Base-by-base conservation (phyloP, 495 filamentous ascomycete genomes). In the Entonaema liquescens region DNA sequence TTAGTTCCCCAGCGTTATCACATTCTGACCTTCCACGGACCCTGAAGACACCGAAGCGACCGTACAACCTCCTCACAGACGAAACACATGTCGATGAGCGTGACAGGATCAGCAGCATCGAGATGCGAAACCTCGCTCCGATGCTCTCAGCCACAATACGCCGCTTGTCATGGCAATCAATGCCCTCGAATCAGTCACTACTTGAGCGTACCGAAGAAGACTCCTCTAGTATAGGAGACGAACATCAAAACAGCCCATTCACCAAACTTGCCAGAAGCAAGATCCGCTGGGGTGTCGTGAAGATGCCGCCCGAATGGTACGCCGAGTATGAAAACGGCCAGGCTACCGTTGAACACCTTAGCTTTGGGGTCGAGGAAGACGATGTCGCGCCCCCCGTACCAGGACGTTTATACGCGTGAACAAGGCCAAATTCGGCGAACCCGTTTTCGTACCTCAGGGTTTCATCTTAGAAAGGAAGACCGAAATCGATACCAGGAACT, bases 321-420 rank as follows among this genome's bases (percentile, higher is more conserved):
- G 36, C 56, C 8, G 57, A 70, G 38, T 54, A 70, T 15, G 53
- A 63, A 6, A 38, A 59, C 31, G 65, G 57, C 13, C 49, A 62
- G 13, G 66, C 53, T 2, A 13, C 26, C 12, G 60, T 63, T 12
- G 66, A 42, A 26, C 66, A 66, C 38, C 66, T 70, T 28, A 54
- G 71, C 38, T 73, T 73, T n/a, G 71, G 65, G 26, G 66, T 73
- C 44, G 57, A 70, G 57, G 62, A 73, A 17, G 71, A 73, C 29
- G 44, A 60, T n/a, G 61, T 70, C 11, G n/a, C 29, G 44, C 31
- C 62, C 0, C 66, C 71, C 35, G 62, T 29, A n/a, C 19, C 26
- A 12, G 66, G 62, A 15, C 25, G 33, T 15, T 59, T 9, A 12
- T 73, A 73, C 49, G 70, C 65, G 21, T 72, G 33, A 65, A 23